A percentile compares a stretch with the other conserved stretches of the same genome.
phyloP scores from a whole-genome alignment of 2,329 filamentous ascomycete genomes.

The Sordariomycetes sp. region DNA sequence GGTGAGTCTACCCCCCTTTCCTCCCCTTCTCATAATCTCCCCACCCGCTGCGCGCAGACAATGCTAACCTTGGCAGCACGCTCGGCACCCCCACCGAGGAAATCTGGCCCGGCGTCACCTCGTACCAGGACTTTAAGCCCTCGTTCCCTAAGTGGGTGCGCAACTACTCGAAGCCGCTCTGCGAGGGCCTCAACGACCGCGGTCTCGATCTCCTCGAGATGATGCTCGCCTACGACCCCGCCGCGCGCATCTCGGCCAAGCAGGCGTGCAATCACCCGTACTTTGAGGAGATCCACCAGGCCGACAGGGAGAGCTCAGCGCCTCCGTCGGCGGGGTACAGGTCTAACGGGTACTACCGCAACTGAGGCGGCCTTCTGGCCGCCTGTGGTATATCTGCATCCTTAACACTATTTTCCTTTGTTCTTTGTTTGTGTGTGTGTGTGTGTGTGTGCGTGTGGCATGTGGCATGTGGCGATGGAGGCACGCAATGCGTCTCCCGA shows the following conservation, averaged over 20 bases:
- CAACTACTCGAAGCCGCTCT: conserved; percentile 51
- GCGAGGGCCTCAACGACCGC: conserved; percentile 58
- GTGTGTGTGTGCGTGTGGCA: neutral
- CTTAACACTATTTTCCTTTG: neutral
- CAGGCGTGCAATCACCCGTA: conserved; percentile 76
- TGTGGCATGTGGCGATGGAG: neutral
- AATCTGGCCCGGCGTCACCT: conserved; percentile 84
- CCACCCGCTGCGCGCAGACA: too few relatives aligned
- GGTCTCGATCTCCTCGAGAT: conserved; percentile 55
- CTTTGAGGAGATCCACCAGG: conserved; percentile 41
- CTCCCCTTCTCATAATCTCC: too few relatives aligned
- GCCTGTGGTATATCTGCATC: neutral
- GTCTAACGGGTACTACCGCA: conserved; percentile 19
- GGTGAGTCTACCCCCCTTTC: conserved; percentile 34
- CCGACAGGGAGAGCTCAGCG: conserved; percentile 13
- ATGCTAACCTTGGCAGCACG: conserved; percentile 31
- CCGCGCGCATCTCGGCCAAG: conserved; percentile 78
- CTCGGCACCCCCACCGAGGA: conserved; percentile 75
- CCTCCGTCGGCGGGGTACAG: conserved; percentile 10
- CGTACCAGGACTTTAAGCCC: conserved; percentile 84
- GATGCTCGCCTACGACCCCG: conserved; percentile 79
- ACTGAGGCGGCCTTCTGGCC: neutral
- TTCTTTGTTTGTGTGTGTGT: neutral
- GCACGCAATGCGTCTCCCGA: neutral
- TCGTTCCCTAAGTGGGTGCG: conserved; percentile 87